Conservation (phyloP, 1,284 basidiomycete genomes). For the Pulveroboletus sp. region DNA sequence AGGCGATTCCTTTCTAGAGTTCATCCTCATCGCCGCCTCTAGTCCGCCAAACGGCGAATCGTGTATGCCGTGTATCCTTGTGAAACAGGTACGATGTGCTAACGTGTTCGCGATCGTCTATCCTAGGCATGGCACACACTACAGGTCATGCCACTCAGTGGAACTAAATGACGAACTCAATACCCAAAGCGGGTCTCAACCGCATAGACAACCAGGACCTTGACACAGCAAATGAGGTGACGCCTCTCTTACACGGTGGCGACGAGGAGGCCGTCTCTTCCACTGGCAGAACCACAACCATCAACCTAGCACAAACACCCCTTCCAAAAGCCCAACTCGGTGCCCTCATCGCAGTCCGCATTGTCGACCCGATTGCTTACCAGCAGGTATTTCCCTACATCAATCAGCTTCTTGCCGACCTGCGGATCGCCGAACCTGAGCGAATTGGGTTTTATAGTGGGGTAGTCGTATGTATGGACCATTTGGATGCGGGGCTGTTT, state of each 20-base stretch:
- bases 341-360: conserved; percentile 40
- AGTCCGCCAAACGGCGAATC: neutral
- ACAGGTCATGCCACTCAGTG: too few species aligned
- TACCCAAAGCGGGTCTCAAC: too few species aligned
- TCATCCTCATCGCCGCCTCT: neutral
- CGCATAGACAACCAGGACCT: neutral
- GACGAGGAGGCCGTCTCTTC: conserved; percentile 10
- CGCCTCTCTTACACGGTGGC: conserved; percentile 3
- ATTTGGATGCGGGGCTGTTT: neutral
- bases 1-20: too few species aligned
- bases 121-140: neutral
- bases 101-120: neutral
- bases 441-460: conserved; percentile 66
- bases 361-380: conserved; percentile 62
- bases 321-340: conserved; percentile 21
- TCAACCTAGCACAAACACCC: conserved; percentile 7
- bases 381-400: conserved; percentile 62
- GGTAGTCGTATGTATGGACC: conserved; percentile 44
- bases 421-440: conserved; percentile 56
- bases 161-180: neutral
- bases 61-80: too few species aligned
- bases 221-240: conserved; percentile 8
- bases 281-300: too few species aligned
- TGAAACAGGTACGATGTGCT: neutral
- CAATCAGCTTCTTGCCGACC: conserved; percentile 59